Evolutionary conservation across 2,329 filamentous ascomycete genomes (phyloP).

Genomic region (Pseudofabraea citricarpa): DNA sequence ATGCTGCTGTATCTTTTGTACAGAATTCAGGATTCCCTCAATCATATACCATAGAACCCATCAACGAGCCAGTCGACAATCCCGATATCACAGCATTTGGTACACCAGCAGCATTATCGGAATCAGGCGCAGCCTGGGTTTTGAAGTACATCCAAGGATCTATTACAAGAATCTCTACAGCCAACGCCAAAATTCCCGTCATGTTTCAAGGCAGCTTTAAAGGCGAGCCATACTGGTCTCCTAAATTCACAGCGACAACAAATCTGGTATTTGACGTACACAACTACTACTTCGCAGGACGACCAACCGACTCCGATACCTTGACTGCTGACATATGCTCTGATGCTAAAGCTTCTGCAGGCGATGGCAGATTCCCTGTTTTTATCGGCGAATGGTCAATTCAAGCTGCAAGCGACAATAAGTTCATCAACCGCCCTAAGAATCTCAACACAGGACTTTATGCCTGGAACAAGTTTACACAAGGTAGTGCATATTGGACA

Average conservation of each 20-base stretch:
- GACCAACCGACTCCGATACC: slow-evolving; percentile 21
- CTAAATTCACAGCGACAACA: slow-evolving; percentile 17
- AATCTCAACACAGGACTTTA: slow-evolving; percentile 28
- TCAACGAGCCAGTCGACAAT: slow-evolving; percentile 34
- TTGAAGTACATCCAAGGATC: slow-evolving; percentile 28
- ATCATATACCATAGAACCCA: slow-evolving; percentile 30
- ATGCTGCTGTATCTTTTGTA: slow-evolving; percentile 29
- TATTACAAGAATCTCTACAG: slow-evolving; percentile 18
- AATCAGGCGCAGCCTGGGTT: slow-evolving; percentile 26
- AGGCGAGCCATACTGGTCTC: slow-evolving; percentile 22
- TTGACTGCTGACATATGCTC: slow-evolving; percentile 23
- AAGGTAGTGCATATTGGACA: slow-evolving; percentile 28
- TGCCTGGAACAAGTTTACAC: slow-evolving; percentile 27
- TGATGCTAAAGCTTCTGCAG: slow-evolving; percentile 17
- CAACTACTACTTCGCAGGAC: slow-evolving; percentile 27
- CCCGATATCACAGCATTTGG: slow-evolving; percentile 26
- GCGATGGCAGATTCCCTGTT: slow-evolving; percentile 24
- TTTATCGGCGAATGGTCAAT: slow-evolving; percentile 32
- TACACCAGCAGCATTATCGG: slow-evolving; percentile 25
- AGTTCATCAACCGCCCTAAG: slow-evolving; percentile 21
- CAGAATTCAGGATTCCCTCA: slow-evolving; percentile 22
- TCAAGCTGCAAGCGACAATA: slow-evolving; percentile 29
- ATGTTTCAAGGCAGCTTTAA: slow-evolving; percentile 30
- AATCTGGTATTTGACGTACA: slow-evolving; percentile 29
- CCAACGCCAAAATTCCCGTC: slow-evolving; percentile 26